phyloP scores from a whole-genome alignment of 2,329 filamentous ascomycete species.

The Aspergillus calidoustus region DNA sequence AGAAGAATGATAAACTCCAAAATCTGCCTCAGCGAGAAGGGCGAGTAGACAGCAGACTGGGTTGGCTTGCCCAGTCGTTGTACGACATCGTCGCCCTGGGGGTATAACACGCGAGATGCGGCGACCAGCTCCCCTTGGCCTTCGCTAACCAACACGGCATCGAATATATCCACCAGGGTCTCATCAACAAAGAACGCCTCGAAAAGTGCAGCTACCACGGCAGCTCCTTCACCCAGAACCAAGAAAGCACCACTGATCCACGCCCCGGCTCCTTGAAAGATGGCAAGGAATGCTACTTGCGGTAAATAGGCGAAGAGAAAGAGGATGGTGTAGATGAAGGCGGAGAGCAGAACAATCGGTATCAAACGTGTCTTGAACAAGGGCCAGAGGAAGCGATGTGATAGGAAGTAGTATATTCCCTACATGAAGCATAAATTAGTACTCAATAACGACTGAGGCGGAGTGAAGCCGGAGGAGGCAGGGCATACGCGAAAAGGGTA shows the following conservation, averaged over 20 bases:
- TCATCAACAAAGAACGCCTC: conserved; percentile 84
- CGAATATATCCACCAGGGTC: conserved; percentile 79
- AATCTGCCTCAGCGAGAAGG: conserved; percentile 90
- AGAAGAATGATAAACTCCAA: conserved; percentile 78
- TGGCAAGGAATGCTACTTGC: conserved; percentile 82
- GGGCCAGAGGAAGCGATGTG: conserved; percentile 79
- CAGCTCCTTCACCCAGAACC: conserved; percentile 71
- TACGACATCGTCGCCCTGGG: conserved; percentile 72
- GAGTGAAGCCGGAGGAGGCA: conserved; percentile 13
- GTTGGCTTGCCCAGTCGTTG: conserved; percentile 83
- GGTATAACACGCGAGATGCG: conserved; percentile 67
- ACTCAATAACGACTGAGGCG: background rate
- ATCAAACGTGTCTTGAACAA: conserved; percentile 77
- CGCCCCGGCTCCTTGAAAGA: conserved; percentile 86
- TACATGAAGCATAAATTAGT: conserved; percentile 34
- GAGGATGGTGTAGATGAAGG: conserved; percentile 80
- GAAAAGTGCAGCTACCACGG: conserved; percentile 68
- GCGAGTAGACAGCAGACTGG: conserved; percentile 75
- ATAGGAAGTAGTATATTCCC: conserved; percentile 81
- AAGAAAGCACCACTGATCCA: conserved; percentile 88
- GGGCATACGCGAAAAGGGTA: conserved; percentile 53
- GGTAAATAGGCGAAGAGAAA: conserved; percentile 89
- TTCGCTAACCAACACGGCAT: conserved; percentile 79
- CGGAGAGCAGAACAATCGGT: conserved; percentile 79
- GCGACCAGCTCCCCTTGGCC: conserved; percentile 71